These are phyloP conservation scores for Scytalidium lignicola DNA, from an alignment of 2,329 filamentous ascomycete genomes.

Conservation along the genomic window DNA sequence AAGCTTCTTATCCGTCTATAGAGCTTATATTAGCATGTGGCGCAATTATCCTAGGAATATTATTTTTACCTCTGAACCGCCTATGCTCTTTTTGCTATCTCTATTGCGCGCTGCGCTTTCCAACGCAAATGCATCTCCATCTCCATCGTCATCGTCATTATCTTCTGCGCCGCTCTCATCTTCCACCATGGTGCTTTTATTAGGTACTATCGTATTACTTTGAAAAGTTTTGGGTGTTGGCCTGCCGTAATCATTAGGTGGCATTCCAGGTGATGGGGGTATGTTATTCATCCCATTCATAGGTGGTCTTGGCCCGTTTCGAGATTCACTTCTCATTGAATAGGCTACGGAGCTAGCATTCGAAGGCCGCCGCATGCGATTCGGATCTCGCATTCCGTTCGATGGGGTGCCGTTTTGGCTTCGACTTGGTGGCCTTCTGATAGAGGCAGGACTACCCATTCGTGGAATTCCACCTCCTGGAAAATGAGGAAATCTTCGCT, in stretches of 20 bases:
- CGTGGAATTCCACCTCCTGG: constrained; percentile 63
- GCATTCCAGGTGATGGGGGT: constrained; percentile 54
- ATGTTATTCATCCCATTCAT: constrained; percentile 43
- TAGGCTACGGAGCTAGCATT: constrained; percentile 52
- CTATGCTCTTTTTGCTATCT: constrained; percentile 33
- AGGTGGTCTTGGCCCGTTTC: constrained; percentile 31
- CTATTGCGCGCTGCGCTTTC: constrained; percentile 34
- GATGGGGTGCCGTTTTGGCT: constrained; percentile 53
- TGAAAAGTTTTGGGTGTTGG: constrained; percentile 87
- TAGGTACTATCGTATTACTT: constrained; percentile 93
- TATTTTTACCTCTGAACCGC: constrained; percentile 33
- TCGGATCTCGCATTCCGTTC: constrained; percentile 47
- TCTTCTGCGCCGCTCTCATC: constrained; percentile 64
- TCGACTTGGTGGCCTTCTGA: constrained; percentile 53
- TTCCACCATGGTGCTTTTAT: constrained; percentile 96
- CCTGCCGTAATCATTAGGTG: constrained; percentile 62
- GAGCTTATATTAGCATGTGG: constrained; percentile 12
- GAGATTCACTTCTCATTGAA: constrained; percentile 32
- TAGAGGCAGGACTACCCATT: constrained; percentile 61
- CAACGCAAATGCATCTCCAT: constrained; percentile 60
- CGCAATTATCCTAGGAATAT: constrained; percentile 6
- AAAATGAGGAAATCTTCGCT: constrained; percentile 83
- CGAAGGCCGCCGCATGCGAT: constrained; percentile 40
- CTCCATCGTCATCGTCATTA: constrained; percentile 75
- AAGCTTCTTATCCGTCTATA: constrained; percentile 61